Base-by-base conservation (phyloP, 805 yeast genomes). In the Starmerella cellae region DNA sequence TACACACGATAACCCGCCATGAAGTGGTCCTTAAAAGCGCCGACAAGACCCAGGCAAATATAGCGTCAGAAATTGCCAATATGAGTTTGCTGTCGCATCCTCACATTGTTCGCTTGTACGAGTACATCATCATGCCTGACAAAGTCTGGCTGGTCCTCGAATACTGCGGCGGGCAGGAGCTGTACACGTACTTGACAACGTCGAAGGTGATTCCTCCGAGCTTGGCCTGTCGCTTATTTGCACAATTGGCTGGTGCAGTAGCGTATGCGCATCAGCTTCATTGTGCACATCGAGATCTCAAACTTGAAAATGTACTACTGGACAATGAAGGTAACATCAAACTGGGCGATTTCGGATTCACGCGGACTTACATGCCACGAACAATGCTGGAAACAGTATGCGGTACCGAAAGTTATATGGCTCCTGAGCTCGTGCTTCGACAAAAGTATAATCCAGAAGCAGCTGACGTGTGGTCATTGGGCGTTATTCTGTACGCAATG, bases 321-420 rank as follows among this genome's bases (percentile, higher is more conserved):
- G 95, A 84, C 59, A 79, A 80, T 53, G 79, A 81, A 54, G 81
- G 78, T 48, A 79, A 81, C 55, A 75, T 83, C 43, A 85, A 85
- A 58, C 63, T 88, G 39, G 78, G 94, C 5, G 98, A 88, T 63
- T 87, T 88, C 61, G 98, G 98, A 0, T 88, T 88, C 59, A 83
- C 95, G 0, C 67, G 97, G 47, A 95, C 83, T 53, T 74, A 70
- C 45, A 68, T 68, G 26, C 64, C 69, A 0, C 67, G 79, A 38
- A 61, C 68, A 4, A 60, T 79, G 37, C 61, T 88, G 27, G 81
- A 79, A 38, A 91, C 95, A 0, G 69, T 85, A 1, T 88, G 98
- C 61, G 98, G 98, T 2, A 88, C 97, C 0, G 76, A 85, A 1
- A 93, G 84, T 3, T 88, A 88, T 58, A 87, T 88, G 95, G 95